Percentiles rank a stretch among this genome's conserved stretches.
Evolutionary conservation across 441 rosid genomes (phyloP).

Genomic region (Capsella rubella): DNA sequence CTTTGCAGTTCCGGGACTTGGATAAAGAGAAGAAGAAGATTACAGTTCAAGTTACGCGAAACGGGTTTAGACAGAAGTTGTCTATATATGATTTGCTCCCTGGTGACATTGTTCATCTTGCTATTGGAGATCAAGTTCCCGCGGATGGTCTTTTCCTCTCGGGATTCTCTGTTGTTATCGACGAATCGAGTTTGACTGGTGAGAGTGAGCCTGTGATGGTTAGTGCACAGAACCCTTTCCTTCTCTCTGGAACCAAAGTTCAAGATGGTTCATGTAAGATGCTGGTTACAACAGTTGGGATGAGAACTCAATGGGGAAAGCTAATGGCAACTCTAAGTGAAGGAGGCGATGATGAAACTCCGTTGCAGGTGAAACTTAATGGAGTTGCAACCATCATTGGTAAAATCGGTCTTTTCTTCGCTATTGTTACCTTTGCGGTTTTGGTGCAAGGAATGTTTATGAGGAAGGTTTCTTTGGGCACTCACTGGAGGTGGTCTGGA

Average conservation of each 20-base stretch:
- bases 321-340: constrained; percentile 74
- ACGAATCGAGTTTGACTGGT: constrained; percentile 75
- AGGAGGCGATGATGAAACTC: constrained; percentile 81
- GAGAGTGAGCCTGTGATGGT: constrained; percentile 73
- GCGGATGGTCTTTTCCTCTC: constrained; percentile 75
- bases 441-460: constrained; percentile 60
- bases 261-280: constrained; percentile 78
- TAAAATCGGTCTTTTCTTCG: constrained; percentile 68
- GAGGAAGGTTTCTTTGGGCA: constrained; percentile 53
- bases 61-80: constrained; percentile 67
- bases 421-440: constrained; percentile 69
- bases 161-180: constrained; percentile 68
- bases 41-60: constrained; percentile 62
- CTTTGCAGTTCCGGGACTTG: constrained; percentile 68
- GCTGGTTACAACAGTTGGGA: constrained; percentile 72
- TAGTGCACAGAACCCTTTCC: constrained; percentile 58
- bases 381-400: constrained; percentile 83
- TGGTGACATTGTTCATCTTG: constrained; percentile 77
- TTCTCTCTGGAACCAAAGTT: constrained; percentile 75
- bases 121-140: constrained; percentile 75
- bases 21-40: constrained; percentile 81
- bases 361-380: constrained; percentile 74
- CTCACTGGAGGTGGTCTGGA: constrained; percentile 61
- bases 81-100: constrained; percentile 72
- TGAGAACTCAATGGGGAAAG: constrained; percentile 87